Evolutionary conservation across 495 filamentous ascomycete species (phyloP), one percentile per base, ranked within the genome.

Genomic region (Penicillium robsamsonii): DNA sequence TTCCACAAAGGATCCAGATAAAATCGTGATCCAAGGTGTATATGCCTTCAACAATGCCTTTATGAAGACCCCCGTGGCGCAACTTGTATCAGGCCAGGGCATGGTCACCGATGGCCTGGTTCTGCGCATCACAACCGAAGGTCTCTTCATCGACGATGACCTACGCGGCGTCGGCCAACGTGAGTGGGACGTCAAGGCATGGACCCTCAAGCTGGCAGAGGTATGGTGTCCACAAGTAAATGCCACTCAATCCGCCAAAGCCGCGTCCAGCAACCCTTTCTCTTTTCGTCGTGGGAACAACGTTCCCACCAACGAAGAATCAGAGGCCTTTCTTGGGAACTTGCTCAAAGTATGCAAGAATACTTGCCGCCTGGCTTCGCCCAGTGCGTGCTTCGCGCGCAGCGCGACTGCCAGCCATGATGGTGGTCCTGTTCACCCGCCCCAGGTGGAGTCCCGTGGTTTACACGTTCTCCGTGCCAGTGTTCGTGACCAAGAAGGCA

Each of bases 111-210:
- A 96, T 68, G 92, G 92, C 0, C 77, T 97, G 29, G 84, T 96
- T 42, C 82, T 97, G 41, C 81, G 85, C 11, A 90, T 96, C 63
- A 90, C 85, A 2, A 92, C 87, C 3, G 94, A 96, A 69, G 94
- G 94, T 4, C 82, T 97, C 33, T 97, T 97, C 70, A 90, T 98
- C 61, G 94, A 98, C 66, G 95, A 97, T 68, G 94, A 96, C 62
- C 77, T 96, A 37, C 84, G 91, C 17, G 85, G 85, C 40, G 87
- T 96, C 3, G 84, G 87, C 18, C 91, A 96, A 68, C 82, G 94
- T 46, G 95, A 97, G 74, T 98, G 95, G 95, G 94, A 98, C 68
- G 82, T 97, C 70, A 97, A 97, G 68, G 92, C 93, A 17, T 97
- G 94, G 94, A 96, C 90, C 12, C 81, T 98, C 73, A 96, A 92